Evolutionary conservation across 129 eudicot genomes (phyloP), one percentile per base, ranked within the genome.

Genomic region (Kitagawia praeruptora): DNA sequence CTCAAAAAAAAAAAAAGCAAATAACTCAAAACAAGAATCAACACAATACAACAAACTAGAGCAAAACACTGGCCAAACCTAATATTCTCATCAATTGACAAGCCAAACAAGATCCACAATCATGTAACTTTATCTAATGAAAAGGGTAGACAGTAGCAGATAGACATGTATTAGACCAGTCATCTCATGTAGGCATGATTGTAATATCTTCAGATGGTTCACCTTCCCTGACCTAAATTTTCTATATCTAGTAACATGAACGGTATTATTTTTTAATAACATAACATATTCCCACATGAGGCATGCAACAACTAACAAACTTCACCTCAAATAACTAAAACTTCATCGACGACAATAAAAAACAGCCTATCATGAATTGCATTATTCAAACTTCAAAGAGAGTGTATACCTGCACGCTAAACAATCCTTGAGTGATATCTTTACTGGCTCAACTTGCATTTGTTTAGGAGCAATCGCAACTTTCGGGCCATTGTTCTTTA

Each of bases 341-440:
- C 45, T 71, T 42, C 31, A 73, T 8, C 76, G 8, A 3, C 6
- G 6, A 39, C 28, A 19, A 18, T 28, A 38, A 73, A 25, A 19
- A 41, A 12, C 51, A 73, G 76, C 76, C 28, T 1, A 1, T 8
- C 31, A 38, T 2, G 16, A 72, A 19, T 42, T 23, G 66, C 14
- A 58, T 69, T 8, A 71, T 40, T 39, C 18, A 19, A 3, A 40
- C 78, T 3, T 63, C 41, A 78, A 44, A 46, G 77, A 38, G 49
- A 80, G 49, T 34, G n/a, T 31, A 6, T 83, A 92, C 99, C 99
- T 96, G 95, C 98, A 96, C 5, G 99, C 99, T 72, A 96, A 85
- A 85, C 99, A 92, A 78, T 92, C 98, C 84, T 96, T 96, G 80
- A 96, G 97, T n/a, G 99, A 92, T 72, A 96, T 92, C 85, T 89